These are phyloP conservation scores for Phlyctochytrium arcticum DNA, from an alignment of 192 early-diverging fungal species.

Conservation along the genomic window DNA sequence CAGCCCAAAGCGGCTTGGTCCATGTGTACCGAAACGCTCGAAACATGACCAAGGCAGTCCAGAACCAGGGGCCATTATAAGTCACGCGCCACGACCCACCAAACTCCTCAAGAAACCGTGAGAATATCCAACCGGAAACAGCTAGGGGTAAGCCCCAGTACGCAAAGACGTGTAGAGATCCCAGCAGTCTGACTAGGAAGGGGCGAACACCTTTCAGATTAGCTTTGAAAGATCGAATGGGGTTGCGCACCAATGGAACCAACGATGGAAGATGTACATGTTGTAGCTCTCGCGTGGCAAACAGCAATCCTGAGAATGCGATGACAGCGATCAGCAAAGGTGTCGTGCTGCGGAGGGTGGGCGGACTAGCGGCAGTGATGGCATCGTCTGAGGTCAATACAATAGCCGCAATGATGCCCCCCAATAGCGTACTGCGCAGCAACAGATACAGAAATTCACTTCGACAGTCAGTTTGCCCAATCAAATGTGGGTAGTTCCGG, in stretches of 20 bases:
- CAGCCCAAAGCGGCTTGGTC: background rate
- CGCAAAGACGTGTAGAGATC: background rate
- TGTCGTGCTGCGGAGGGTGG: background rate
- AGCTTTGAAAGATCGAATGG: slow-evolving; percentile 1
- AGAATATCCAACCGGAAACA: background rate
- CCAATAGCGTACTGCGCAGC: background rate
- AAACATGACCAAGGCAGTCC: slow-evolving; percentile 7
- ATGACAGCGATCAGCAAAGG: slow-evolving; percentile 8
- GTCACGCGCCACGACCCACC: background rate
- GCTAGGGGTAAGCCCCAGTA: background rate
- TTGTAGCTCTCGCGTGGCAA: slow-evolving; percentile 17
- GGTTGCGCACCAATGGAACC: slow-evolving; percentile 28
- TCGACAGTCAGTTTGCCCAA: background rate
- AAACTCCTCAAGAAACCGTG: background rate
- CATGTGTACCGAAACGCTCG: slow-evolving; percentile 17
- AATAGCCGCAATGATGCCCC: slow-evolving; percentile 1
- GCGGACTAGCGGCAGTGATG: background rate
- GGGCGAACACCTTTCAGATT: background rate
- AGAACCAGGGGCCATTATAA: background rate
- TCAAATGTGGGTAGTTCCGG: background rate
- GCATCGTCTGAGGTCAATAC: background rate
- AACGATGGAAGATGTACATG: slow-evolving; percentile 18
- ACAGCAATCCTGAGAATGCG: background rate
- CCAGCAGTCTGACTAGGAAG: background rate
- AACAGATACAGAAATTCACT: background rate